These are phyloP conservation scores for Gynochthodes officinalis DNA, from an alignment of 257 asterid genomes.

Conservation along the genomic window DNA sequence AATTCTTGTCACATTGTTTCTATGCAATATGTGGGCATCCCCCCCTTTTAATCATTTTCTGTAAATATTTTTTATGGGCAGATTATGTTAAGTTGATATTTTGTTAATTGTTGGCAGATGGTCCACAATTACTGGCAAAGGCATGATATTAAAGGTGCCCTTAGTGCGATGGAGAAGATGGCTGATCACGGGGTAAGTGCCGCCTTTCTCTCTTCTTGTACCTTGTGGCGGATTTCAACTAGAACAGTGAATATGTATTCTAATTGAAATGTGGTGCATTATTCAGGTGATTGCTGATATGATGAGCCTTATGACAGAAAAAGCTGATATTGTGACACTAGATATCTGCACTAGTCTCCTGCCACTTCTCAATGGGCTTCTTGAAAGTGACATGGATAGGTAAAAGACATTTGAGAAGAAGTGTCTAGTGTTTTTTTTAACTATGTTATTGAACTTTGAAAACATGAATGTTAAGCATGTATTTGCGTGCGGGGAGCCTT, in stretches of 20 bases:
- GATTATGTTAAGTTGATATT: not conserved
- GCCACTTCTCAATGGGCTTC: constrained; percentile 76
- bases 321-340: constrained; percentile 65
- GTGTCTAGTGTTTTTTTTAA: not conserved
- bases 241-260: not conserved
- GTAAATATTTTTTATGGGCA: not conserved
- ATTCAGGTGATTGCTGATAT: constrained; percentile 95
- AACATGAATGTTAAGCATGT: not conserved
- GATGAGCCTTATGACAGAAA: constrained; percentile 65
- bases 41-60: not conserved
- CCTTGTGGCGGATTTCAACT: not conserved
- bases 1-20: not conserved
- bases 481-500: no score
- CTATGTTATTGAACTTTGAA: not conserved
- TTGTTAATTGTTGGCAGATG: constrained; percentile 46
- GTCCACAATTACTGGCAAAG: constrained; percentile 76
- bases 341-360: constrained; percentile 80
- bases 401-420: constrained; percentile 20
- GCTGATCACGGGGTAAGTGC: constrained; percentile 77
- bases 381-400: constrained; percentile 84
- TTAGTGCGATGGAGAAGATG: constrained; percentile 70
- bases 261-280: not conserved
- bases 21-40: not conserved
- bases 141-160: constrained; percentile 82
- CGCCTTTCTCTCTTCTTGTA: constrained; percentile 7